These are phyloP conservation scores for Sphagnum magellanicum DNA, from an alignment of 228 moss, liverwort and hornwort genomes.

Conservation along the genomic window DNA sequence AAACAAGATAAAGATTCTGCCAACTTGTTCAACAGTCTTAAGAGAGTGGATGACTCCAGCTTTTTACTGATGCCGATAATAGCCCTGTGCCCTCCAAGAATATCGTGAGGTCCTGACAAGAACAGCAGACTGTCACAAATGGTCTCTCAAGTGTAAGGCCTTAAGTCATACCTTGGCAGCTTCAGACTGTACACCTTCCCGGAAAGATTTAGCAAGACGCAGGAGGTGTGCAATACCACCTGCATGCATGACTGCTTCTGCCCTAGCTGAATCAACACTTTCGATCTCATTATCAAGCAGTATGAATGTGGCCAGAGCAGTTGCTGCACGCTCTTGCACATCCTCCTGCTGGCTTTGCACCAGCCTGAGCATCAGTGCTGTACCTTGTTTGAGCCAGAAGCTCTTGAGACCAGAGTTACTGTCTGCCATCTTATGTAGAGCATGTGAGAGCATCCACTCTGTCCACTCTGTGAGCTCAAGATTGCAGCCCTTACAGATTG, in stretches of 20 bases:
- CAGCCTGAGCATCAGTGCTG: conserved; percentile 76
- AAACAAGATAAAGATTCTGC: too few relatives aligned
- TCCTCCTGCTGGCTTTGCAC: conserved; percentile 77
- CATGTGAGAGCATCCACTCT: conserved; percentile 89
- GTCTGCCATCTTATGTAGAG: conserved; percentile 75
- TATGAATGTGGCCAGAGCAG: conserved; percentile 91
- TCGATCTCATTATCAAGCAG: conserved; percentile 91
- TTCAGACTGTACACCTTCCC: conserved; percentile 90
- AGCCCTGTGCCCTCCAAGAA: too few relatives aligned
- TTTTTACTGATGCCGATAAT: too few relatives aligned
- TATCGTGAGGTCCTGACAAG: too few relatives aligned
- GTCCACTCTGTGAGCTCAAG: conserved; percentile 59
- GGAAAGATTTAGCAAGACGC: conserved; percentile 74
- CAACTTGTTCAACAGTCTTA: too few relatives aligned
- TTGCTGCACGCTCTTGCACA: conserved; percentile 85
- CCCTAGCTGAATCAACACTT: conserved; percentile 69
- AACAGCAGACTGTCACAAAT: too few relatives aligned
- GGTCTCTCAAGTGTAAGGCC: too few relatives aligned
- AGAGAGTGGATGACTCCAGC: too few relatives aligned
- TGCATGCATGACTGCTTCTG: conserved; percentile 90
- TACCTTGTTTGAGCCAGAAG: conserved; percentile 90
- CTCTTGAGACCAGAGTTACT: conserved; percentile 62
- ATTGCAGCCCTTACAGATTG: background rate
- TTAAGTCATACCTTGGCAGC: conserved; percentile 68
- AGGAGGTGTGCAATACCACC: conserved; percentile 85